Base-by-base conservation (phyloP, 1,139 yeast species). In the Hyphopichia pseudoburtonii region DNA sequence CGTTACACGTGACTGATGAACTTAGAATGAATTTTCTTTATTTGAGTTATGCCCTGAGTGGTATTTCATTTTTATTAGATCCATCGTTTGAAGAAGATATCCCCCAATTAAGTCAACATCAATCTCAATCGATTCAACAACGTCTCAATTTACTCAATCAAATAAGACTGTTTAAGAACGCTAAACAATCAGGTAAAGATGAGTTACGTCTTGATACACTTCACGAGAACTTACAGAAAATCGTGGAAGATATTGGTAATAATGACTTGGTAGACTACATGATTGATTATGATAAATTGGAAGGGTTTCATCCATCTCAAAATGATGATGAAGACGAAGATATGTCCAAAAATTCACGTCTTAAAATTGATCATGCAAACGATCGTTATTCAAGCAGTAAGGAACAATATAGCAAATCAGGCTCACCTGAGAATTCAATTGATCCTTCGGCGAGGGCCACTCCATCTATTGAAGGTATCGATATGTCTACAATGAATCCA, bases 41-140 rank as follows among this genome's bases (percentile, higher is more conserved):
- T 40, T 56, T 86, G 38, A 73, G 86, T 1, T 80, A 82, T 39
- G 66, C 80, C 0, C 53, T 85, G 2, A 80, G 95, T 36, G 96
- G 97, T 17, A 69, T 80, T n/a, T 76, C 96, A 17, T 70, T 77
- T 37, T 62, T 90, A 33, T 77, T 87, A 49, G 96, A 89, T 54
- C 90, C 96, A 0, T 67, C 72, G 0, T 72, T 69, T 41, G 72
- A 70, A 35, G 76, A 71, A 38, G 72, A 70, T 39, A 68, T 70
- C 24, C 75, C 76, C 0, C 64, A 64, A 28, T 50, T 69, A 35
- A 56, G 52, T 28, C 53, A 51, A 10, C 68, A 63, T 41, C 54
- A 52, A 24, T 49, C 56, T 9, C 70, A 68, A 41, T 53, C 73
- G 1, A 56, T 69, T 18, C 65, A 66, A 34, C 65, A 64, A 30